Conservation (phyloP, 441 rosid species). For the Isatis lusitanica region DNA sequence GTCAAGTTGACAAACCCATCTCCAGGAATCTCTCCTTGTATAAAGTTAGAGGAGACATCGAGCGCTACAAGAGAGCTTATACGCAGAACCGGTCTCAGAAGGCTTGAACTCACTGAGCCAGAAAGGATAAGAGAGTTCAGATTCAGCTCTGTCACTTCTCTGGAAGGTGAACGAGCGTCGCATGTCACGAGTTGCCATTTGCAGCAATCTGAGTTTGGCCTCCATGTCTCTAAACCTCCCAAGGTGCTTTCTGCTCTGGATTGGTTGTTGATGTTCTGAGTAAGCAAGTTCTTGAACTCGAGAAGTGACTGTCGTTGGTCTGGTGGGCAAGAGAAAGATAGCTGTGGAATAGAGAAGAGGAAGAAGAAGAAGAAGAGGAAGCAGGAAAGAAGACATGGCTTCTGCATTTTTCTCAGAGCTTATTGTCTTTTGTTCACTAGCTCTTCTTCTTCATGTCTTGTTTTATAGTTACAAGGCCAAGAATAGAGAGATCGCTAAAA, state of each 20-base stretch:
- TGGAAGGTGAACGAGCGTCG: conserved; percentile 9
- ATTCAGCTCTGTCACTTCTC: conserved; percentile 25
- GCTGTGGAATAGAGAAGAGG: conserved; percentile 9
- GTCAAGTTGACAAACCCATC: conserved; percentile 36
- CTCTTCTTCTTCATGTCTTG: conserved; percentile 4
- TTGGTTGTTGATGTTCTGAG: background rate
- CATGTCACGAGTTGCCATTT: conserved; percentile 33
- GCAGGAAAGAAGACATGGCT: conserved; percentile 1
- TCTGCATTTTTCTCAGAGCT: conserved; percentile 1
- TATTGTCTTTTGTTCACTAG: background rate
- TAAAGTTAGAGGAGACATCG: conserved; percentile 23
- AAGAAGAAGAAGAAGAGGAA: background rate
- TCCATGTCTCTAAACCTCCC: conserved; percentile 29
- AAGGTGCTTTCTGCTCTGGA: background rate
- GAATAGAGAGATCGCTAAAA: background rate
- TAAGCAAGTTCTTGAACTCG: conserved; percentile 32
- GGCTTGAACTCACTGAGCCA: conserved; percentile 20
- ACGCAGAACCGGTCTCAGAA: conserved; percentile 31
- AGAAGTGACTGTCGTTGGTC: conserved; percentile 37
- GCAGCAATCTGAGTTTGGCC: conserved; percentile 41
- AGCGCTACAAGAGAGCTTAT: conserved; percentile 29
- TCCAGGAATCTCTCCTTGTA: conserved; percentile 35
- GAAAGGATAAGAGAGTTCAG: conserved; percentile 5
- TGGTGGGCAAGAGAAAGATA: conserved; percentile 21
- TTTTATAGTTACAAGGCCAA: background rate